Base-by-base conservation (phyloP, 192 early-diverging fungal genomes). In the Coemansia sp. region DNA sequence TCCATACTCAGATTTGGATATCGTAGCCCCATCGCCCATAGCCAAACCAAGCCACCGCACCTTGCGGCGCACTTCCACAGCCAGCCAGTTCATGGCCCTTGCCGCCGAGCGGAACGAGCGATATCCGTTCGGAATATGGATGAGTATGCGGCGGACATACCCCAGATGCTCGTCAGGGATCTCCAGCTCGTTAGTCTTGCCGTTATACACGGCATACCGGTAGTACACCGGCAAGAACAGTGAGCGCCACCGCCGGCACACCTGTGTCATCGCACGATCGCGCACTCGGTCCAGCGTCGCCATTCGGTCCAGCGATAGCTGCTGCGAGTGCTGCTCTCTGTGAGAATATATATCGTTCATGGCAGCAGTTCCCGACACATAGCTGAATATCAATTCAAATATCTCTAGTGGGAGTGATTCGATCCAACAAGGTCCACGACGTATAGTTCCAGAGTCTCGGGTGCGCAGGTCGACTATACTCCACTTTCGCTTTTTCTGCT, bases 1-100 rank as follows among this genome's bases (percentile, higher is more conserved):
- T 12, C 75, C 69, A 39, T 65, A 71, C 62, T 77, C 75, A 5
- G 75, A 77, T 40, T 44, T 44, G 2, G 75, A 77, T 0, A 77
- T 50, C 19, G 51, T 31, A 2, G 69, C 34, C 13, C 12, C 7
- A 4, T 29, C 46, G 15, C 50, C 59, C 75, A 77, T 65, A 20
- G 65, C 67, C 65, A 77, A 29, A 0, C 69, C 69, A 5, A 77
- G 44, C 69, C 75, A 77, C 24, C 34, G 5, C 13, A 77, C 34
- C 24, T 41, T 46, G 8, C 12, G 3, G 27, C 75, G 69, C 62
- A 71, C 69, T 6, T 60, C 62, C 3, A 56, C 34, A 5, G 69
- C 62, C 38, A 77, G 62, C 29, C 61, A 51, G 45, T 65, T 65
- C 53, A 77, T 32, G n/a, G 41, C 51, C 19, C 75, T 44, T 11